phyloP scores from a whole-genome alignment of 1,284 basidiomycete species.

The Rhodotorula sp. region DNA sequence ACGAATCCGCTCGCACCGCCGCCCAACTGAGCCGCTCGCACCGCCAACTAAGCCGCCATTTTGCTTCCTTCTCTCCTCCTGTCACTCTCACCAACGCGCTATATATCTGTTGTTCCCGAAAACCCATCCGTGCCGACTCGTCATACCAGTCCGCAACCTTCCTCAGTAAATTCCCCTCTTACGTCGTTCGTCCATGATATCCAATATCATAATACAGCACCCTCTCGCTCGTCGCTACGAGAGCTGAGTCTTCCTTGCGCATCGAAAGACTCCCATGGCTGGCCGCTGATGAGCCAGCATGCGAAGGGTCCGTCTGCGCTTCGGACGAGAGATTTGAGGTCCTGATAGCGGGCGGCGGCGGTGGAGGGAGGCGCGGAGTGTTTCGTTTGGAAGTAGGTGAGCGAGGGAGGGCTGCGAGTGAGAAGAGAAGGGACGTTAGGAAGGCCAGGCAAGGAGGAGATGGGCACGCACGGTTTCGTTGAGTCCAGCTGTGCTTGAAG shows the following conservation, averaged over 20 bases:
- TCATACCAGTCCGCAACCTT: too few relatives aligned
- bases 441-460: not conserved
- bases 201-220: not conserved
- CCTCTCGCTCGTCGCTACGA: not conserved
- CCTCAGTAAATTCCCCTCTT: too few relatives aligned
- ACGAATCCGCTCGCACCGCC: too few relatives aligned
- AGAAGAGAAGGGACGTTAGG: not conserved
- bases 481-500: not conserved
- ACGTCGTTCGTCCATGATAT: too few relatives aligned
- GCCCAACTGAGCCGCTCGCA: too few relatives aligned
- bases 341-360: not conserved
- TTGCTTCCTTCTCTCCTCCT: too few relatives aligned
- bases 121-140: too few relatives aligned
- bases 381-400: slow-evolving; percentile 52
- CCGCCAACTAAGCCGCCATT: too few relatives aligned
- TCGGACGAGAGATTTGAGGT: not conserved
- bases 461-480: not conserved
- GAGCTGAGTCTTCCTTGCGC: slow-evolving; percentile 15
- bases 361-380: slow-evolving; percentile 39
- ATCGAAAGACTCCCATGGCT: slow-evolving; percentile 58
- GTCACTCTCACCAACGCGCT: too few relatives aligned
- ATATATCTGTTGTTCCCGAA: too few relatives aligned
- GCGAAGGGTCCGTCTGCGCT: slow-evolving; percentile 53
- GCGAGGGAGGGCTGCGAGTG: not conserved
- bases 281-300: slow-evolving; percentile 63